Conservation (phyloP, 1,284 basidiomycete genomes). For the Austroboletus novae-zelandiae region DNA sequence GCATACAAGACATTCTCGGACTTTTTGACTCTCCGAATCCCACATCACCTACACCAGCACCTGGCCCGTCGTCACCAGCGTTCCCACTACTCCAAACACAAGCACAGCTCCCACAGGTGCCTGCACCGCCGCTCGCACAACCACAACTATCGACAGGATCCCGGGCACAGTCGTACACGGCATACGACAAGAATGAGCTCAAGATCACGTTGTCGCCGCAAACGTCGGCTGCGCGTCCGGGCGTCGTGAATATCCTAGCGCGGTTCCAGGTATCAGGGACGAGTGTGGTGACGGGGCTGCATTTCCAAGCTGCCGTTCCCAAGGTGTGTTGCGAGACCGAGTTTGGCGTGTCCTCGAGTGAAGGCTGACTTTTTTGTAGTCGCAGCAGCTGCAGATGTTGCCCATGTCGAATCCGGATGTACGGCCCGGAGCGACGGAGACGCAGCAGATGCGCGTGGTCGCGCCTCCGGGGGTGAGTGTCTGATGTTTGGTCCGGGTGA, state of each 20-base stretch:
- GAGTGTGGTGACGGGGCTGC: slow-evolving; percentile 59
- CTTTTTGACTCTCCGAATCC: slow-evolving; percentile 66
- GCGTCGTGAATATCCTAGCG: slow-evolving; percentile 88
- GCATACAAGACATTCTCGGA: slow-evolving; percentile 89
- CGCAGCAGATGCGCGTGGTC: slow-evolving; percentile 92
- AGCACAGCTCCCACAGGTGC: slow-evolving; percentile 29
- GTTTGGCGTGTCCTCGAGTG: too few relatives aligned
- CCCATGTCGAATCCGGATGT: slow-evolving; percentile 91
- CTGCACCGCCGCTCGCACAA: slow-evolving; percentile 32
- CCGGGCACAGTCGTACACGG: slow-evolving; percentile 72
- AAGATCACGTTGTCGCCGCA: slow-evolving; percentile 89
- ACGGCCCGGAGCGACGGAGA: slow-evolving; percentile 78
- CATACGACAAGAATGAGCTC: slow-evolving; percentile 90
- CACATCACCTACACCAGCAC: slow-evolving; percentile 35
- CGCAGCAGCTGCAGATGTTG: slow-evolving; percentile 97
- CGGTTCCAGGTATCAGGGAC: slow-evolving; percentile 75
- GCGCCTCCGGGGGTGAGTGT: slow-evolving; percentile 86
- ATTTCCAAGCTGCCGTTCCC: slow-evolving; percentile 97
- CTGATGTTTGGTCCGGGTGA: background rate
- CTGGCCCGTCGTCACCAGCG: slow-evolving; percentile 27
- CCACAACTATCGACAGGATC: slow-evolving; percentile 45
- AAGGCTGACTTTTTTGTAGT: slow-evolving; percentile 45
- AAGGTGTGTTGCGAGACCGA: slow-evolving; percentile 57
- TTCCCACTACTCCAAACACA: slow-evolving; percentile 36
- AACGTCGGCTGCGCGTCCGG: slow-evolving; percentile 74